phyloP scores from a whole-genome alignment of 169 alveolate species.

The Perkinsus olseni region DNA sequence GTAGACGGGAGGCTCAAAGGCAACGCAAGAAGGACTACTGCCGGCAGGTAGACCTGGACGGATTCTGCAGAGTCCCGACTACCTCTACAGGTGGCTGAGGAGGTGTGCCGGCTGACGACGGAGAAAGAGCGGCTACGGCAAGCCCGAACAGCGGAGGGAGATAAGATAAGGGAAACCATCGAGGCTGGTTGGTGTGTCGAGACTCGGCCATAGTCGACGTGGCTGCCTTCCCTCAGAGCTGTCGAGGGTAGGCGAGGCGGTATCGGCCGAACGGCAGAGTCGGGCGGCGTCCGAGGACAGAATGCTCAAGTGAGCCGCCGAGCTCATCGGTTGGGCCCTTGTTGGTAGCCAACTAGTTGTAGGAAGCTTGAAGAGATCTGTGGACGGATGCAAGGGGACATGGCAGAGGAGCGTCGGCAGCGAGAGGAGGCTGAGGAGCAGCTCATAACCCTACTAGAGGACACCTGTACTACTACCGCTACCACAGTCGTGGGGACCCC shows the following conservation, averaged over 20 bases:
- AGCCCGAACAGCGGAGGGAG: not conserved
- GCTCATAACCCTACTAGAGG: not conserved
- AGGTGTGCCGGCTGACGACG: not conserved
- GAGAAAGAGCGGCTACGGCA: not conserved
- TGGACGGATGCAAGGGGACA: not conserved
- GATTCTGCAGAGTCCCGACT: not conserved
- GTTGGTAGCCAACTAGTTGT: not conserved
- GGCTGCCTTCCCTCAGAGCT: not conserved
- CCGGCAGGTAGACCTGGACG: not conserved
- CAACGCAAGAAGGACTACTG: not conserved
- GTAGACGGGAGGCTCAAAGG: not conserved
- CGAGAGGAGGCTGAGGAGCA: not conserved
- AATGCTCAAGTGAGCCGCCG: not conserved
- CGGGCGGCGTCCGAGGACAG: not conserved
- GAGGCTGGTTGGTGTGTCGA: not conserved
- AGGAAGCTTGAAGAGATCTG: not conserved
- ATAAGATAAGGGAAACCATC: not conserved
- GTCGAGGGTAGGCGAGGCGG: not conserved
- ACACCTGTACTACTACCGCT: not conserved
- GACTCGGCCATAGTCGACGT: not conserved
- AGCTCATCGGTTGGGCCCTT: not conserved
- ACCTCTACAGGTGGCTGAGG: not conserved
- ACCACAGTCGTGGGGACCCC: not conserved
- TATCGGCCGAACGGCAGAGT: not conserved
- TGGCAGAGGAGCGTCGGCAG: not conserved